Evolutionary conservation across 2,329 filamentous ascomycete species (phyloP).

Genomic region (Blastomyces silverae): DNA sequence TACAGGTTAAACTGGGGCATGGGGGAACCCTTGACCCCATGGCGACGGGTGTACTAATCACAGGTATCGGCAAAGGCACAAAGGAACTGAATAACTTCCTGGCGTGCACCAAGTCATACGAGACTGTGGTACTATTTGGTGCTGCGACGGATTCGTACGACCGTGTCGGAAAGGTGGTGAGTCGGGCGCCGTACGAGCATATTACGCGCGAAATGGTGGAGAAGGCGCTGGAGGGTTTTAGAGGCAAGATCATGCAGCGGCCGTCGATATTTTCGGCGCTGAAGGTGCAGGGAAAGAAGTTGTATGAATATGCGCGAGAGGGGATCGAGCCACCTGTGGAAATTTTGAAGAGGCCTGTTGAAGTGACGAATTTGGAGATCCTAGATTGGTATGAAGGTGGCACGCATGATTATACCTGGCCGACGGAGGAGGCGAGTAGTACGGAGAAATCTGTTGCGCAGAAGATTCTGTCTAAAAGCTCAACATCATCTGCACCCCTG

Average conservation of each 20-base stretch:
- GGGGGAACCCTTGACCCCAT: slow-evolving; percentile 92
- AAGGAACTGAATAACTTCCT: slow-evolving; percentile 75
- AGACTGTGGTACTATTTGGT: slow-evolving; percentile 82
- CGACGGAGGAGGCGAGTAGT: slow-evolving; percentile 65
- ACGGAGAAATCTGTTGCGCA: slow-evolving; percentile 71
- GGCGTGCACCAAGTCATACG: slow-evolving; percentile 86
- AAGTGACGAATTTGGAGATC: slow-evolving; percentile 69
- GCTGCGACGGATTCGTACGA: slow-evolving; percentile 92
- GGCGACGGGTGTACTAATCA: slow-evolving; percentile 84
- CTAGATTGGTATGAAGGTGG: slow-evolving; percentile 79
- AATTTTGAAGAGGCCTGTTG: slow-evolving; percentile 72
- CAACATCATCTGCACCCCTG: slow-evolving; percentile 20
- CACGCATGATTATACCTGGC: slow-evolving; percentile 71
- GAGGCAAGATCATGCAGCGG: slow-evolving; percentile 78
- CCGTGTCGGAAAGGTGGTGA: slow-evolving; percentile 72
- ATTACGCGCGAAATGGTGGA: slow-evolving; percentile 74
- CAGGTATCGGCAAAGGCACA: slow-evolving; percentile 80
- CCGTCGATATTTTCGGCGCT: slow-evolving; percentile 90
- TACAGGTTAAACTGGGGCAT: slow-evolving; percentile 88
- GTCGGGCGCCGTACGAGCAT: slow-evolving; percentile 67
- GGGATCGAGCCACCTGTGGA: slow-evolving; percentile 79
- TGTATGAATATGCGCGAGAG: slow-evolving; percentile 93
- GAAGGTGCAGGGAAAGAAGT: slow-evolving; percentile 84
- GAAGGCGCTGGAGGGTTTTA: slow-evolving; percentile 65
- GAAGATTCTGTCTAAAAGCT: slow-evolving; percentile 49